Evolutionary conservation across 345 rosid species (phyloP).

Genomic region (Toxicodendron radicans): DNA sequence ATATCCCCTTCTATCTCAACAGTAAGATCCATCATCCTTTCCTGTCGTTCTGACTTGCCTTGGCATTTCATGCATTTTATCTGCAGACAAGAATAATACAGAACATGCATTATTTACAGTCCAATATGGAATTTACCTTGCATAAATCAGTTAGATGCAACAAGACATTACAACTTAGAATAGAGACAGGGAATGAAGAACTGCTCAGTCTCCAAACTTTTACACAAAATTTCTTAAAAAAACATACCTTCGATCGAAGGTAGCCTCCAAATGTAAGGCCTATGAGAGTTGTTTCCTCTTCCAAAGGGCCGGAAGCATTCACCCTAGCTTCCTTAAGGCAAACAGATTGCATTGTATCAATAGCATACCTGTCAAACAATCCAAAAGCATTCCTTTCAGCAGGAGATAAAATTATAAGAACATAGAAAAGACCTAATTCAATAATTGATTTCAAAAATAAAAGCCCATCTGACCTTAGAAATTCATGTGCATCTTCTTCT

Average conservation of each 20-base stretch:
- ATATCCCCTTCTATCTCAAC: constrained; percentile 95
- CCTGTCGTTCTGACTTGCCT: constrained; percentile 77
- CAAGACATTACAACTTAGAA: neutral
- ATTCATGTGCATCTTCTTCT: constrained; percentile 99
- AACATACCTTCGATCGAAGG: constrained; percentile 83
- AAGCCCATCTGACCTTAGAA: constrained; percentile 61
- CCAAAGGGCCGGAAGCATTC: constrained; percentile 36
- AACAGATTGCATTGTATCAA: constrained; percentile 91
- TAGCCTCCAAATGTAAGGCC: constrained; percentile 96
- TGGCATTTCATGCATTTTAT: constrained; percentile 88
- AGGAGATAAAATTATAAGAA: constrained; percentile 2
- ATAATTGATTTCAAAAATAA: neutral
- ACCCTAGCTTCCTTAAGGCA: constrained; percentile 66
- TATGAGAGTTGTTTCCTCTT: constrained; percentile 80
- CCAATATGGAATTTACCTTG: neutral
- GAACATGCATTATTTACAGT: constrained; percentile 12
- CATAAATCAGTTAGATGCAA: neutral
- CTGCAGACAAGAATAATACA: constrained; percentile 35
- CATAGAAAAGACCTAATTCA: neutral
- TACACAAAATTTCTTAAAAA: neutral
- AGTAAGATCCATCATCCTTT: constrained; percentile 97
- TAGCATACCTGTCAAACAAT: constrained; percentile 60
- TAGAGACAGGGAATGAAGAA: neutral
- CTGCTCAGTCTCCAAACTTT: neutral
- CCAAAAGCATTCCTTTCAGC: constrained; percentile 14